Percentiles rank a stretch among this genome's conserved stretches.
phyloP scores from a whole-genome alignment of 2,329 filamentous ascomycete genomes.

The Gaeumannomyces sp. region DNA sequence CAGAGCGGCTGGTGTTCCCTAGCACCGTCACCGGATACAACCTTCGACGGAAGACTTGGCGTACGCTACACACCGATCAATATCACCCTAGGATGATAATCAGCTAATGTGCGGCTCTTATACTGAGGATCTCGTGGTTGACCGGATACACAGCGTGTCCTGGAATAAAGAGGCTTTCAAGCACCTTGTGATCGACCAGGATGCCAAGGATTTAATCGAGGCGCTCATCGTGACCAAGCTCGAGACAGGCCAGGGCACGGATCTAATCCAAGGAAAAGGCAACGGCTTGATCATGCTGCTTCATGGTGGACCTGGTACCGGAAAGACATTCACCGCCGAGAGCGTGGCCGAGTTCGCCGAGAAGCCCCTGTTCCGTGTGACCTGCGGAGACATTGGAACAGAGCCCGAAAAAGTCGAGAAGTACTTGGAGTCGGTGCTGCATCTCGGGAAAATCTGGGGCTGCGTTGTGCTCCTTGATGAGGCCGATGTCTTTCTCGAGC shows the following conservation, averaged over 20 bases:
- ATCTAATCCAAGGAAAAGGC: neutral
- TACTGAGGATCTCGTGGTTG: neutral
- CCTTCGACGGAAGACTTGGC: slow-evolving; percentile 1
- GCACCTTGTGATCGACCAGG: neutral
- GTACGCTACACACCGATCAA: neutral
- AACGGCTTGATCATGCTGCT: neutral
- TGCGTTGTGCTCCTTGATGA: slow-evolving; percentile 31
- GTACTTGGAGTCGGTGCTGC: neutral
- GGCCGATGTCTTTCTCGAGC: no score
- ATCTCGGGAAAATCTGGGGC: slow-evolving; percentile 16
- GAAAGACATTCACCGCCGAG: neutral
- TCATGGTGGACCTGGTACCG: neutral
- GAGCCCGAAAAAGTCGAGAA: neutral
- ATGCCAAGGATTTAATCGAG: neutral
- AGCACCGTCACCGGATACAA: slow-evolving; percentile 3
- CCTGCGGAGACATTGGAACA: neutral
- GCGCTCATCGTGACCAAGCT: neutral
- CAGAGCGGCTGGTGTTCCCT: neutral
- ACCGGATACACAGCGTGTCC: neutral
- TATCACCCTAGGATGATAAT: neutral
- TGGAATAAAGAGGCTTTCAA: neutral
- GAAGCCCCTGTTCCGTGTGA: slow-evolving; percentile 1
- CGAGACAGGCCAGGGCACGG: neutral
- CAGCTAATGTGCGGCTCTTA: neutral
- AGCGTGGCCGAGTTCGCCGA: neutral